Base-by-base conservation (phyloP, 23 red algal species). In the Agarophyton chilense region DNA sequence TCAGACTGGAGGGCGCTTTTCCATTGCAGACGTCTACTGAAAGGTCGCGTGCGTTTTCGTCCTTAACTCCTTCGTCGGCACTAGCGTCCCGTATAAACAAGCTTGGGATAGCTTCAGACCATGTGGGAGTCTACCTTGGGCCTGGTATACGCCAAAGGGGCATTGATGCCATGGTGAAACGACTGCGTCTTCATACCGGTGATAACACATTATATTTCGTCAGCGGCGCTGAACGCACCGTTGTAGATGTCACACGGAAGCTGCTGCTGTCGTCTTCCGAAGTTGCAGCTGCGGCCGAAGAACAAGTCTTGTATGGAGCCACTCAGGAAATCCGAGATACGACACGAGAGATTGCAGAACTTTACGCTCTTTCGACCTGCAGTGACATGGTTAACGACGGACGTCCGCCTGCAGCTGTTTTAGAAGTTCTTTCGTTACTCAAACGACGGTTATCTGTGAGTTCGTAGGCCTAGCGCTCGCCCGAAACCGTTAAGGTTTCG, bases 61-160 rank as follows among this genome's bases (percentile, higher is more conserved):
- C 77, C 2, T 50, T 95, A 34, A 72, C 49, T 28, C 93, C 93
- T 11, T 95, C 93, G 16, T 58, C 35, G 21, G 82, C 53, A 25
- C 19, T 95, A 43, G 60, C 76, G 17, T 86, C 70, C 32, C 62
- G 68, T 22, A 72, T 95, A 12, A 54, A 58, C 25, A 71, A 90
- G 70, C 51, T 87, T 14, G 81, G 81, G 22, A 28, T 34, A 5
- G 44, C 65, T n/a, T 83, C 78, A 18, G 65, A 83, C n/a, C 89
- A 84, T 52, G 52, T 95, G 1, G 93, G 93, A 25, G 66, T 95
- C 52, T 95, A 89, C 58, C 62, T 95, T 53, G 93, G 93, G 1
- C 40, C 57, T 0, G 78, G 65, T 13, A 47, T 95, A 25, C 36
- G 49, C 13, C 84, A 71, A 13, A 76, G 58, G 10, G 78, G 66